These are phyloP conservation scores for Dryas integrifolia DNA, from an alignment of 331 rosid genomes.

Conservation along the genomic window DNA sequence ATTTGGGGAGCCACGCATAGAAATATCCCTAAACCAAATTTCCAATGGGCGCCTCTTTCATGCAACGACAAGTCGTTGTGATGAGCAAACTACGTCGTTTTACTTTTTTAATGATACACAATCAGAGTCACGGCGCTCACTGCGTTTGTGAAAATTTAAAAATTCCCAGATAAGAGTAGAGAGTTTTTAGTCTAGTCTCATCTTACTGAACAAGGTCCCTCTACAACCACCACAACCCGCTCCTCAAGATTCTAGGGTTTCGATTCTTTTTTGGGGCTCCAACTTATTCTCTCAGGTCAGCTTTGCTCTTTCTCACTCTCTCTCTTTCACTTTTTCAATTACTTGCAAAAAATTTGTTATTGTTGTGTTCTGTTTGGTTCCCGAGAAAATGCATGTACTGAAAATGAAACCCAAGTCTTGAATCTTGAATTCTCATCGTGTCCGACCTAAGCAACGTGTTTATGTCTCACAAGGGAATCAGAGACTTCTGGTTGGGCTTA, in stretches of 20 bases:
- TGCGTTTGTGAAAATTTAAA: background rate
- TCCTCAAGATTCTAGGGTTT: slow-evolving; percentile 19
- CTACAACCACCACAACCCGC: background rate
- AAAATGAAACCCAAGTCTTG: background rate
- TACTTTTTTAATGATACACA: too few species aligned
- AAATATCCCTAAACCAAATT: too few species aligned
- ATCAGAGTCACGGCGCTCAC: background rate
- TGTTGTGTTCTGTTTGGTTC: slow-evolving; percentile 22
- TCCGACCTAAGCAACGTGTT: background rate
- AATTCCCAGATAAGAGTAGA: slow-evolving; percentile 10
- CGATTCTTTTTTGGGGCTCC: background rate
- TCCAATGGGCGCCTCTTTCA: too few species aligned
- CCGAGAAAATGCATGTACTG: slow-evolving; percentile 24
- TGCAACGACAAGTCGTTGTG: too few species aligned
- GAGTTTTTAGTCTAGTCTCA: background rate
- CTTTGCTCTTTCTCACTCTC: background rate
- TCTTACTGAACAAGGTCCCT: background rate
- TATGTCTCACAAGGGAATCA: background rate
- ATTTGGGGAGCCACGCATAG: too few species aligned
- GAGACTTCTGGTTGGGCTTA: background rate
- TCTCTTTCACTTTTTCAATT: background rate
- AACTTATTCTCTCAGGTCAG: slow-evolving; percentile 17
- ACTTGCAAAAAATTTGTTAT: background rate
- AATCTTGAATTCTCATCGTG: background rate
- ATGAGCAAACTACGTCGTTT: too few species aligned